Evolutionary conservation across 495 filamentous ascomycete species (phyloP).

Genomic region (Neurospora tetraspora): DNA sequence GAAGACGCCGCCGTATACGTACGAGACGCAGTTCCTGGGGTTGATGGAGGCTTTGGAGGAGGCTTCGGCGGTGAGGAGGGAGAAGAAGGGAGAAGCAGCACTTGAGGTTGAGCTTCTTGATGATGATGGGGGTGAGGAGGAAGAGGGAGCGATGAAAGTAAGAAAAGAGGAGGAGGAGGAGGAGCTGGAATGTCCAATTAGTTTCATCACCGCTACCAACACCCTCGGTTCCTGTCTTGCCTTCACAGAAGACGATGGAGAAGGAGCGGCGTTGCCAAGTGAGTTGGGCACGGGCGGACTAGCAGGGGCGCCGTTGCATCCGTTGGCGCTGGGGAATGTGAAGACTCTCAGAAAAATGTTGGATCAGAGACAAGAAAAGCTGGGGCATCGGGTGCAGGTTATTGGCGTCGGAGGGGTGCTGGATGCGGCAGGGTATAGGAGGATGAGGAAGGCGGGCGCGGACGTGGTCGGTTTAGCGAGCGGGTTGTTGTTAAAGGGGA

Average conservation of each 20-base stretch:
- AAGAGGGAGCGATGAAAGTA: too few relatives aligned
- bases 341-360: slow-evolving; percentile 45
- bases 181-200: slow-evolving; percentile 26
- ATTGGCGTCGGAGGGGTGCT: slow-evolving; percentile 61
- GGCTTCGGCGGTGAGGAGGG: too few relatives aligned
- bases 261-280: slow-evolving; percentile 5
- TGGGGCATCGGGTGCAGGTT: slow-evolving; percentile 37
- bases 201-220: slow-evolving; percentile 62
- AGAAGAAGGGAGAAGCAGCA: too few relatives aligned
- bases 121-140: too few relatives aligned
- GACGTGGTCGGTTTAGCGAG: slow-evolving; percentile 53
- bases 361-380: slow-evolving; percentile 24
- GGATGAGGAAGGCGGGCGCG: slow-evolving; percentile 57
- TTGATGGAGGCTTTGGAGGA: slow-evolving; percentile 42
- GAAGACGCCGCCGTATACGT: slow-evolving; percentile 65
- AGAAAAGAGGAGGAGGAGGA: too few relatives aligned
- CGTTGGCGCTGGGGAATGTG: slow-evolving; percentile 66
- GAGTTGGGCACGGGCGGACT: slow-evolving; percentile 53
- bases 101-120: too few relatives aligned
- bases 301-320: slow-evolving; percentile 57
- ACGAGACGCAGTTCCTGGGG: slow-evolving; percentile 45
- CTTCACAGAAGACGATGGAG: slow-evolving; percentile 16
- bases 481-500: slow-evolving; percentile 49
- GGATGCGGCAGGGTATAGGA: slow-evolving; percentile 44
- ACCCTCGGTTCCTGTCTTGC: slow-evolving; percentile 59